Conservation (phyloP, 306 rosid species). For the Malus orientalis region DNA sequence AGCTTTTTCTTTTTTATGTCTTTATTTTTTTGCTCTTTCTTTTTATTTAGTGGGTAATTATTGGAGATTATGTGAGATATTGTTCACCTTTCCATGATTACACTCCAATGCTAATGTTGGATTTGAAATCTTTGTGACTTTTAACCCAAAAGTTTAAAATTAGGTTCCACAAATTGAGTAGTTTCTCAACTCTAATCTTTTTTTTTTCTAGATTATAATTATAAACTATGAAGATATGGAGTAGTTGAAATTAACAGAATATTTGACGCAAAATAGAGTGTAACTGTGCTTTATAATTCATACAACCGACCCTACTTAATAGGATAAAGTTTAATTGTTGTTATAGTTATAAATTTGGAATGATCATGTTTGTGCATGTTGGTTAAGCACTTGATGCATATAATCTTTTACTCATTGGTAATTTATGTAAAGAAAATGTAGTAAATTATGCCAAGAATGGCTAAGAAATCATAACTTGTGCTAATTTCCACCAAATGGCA, state of each 20-base stretch:
- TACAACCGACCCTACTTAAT: too few relatives aligned
- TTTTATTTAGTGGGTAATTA: conserved; percentile 41
- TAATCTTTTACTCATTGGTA: background rate
- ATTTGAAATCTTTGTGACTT: conserved; percentile 10
- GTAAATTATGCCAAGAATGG: conserved; percentile 22
- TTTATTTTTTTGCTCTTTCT: conserved; percentile 17
- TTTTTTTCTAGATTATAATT: background rate
- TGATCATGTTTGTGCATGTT: background rate
- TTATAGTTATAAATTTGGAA: background rate
- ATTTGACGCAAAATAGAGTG: too few relatives aligned
- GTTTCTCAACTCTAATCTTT: background rate
- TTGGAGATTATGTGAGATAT: conserved; percentile 49
- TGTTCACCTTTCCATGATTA: conserved; percentile 52
- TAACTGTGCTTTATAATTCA: too few relatives aligned
- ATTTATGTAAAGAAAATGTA: background rate
- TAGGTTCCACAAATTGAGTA: background rate
- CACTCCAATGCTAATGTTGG: conserved; percentile 34
- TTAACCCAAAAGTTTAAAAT: conserved; percentile 3
- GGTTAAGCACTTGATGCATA: conserved; percentile 12
- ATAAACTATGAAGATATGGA: background rate
- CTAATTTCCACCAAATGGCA: conserved; percentile 30
- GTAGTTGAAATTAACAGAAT: too few relatives aligned
- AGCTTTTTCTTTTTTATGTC: conserved; percentile 25
- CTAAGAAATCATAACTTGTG: conserved; percentile 35
- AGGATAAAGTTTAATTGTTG: too few relatives aligned